A percentile compares a stretch with the other conserved stretches of the same genome.
Evolutionary conservation across 1,139 yeast species (phyloP).

Genomic region (Pichia cactophila): DNA sequence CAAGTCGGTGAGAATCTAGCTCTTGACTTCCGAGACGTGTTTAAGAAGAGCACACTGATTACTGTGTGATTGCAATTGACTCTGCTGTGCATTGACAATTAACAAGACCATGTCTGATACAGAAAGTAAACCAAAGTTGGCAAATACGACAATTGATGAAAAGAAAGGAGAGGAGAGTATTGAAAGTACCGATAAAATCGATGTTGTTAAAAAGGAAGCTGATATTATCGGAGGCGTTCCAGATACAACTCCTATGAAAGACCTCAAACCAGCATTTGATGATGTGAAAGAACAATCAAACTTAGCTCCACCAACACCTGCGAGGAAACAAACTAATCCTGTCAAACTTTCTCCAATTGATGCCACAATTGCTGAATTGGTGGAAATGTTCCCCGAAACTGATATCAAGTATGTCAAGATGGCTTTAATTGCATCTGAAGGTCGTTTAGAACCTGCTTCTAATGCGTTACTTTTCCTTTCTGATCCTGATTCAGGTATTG

Average conservation of each 20-base stretch:
- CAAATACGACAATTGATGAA: neutral
- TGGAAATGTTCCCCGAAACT: conserved; percentile 74
- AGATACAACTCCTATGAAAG: neutral
- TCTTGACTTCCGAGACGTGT: no score
- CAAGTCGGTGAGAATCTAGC: no score
- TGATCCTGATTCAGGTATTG: conserved; percentile 68
- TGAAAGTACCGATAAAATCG: neutral
- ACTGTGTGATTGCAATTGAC: no score
- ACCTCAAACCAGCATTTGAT: neutral
- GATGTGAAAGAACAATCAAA: neutral
- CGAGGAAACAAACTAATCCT: conserved; percentile 62
- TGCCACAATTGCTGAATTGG: conserved; percentile 44
- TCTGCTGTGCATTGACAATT: no score
- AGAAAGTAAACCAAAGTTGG: neutral
- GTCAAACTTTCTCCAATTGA: conserved; percentile 4
- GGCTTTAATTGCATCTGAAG: conserved; percentile 77
- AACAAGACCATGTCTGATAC: neutral
- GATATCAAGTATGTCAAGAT: conserved; percentile 70
- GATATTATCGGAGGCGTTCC: neutral
- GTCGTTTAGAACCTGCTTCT: conserved; percentile 77
- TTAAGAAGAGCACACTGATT: no score
- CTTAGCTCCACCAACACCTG: neutral
- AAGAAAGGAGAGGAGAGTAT: neutral
- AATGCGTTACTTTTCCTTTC: conserved; percentile 75
- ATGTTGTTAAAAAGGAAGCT: neutral